Base-by-base conservation (phyloP, 164 flowering plant genomes). In the Euptelea pleiosperma region DNA sequence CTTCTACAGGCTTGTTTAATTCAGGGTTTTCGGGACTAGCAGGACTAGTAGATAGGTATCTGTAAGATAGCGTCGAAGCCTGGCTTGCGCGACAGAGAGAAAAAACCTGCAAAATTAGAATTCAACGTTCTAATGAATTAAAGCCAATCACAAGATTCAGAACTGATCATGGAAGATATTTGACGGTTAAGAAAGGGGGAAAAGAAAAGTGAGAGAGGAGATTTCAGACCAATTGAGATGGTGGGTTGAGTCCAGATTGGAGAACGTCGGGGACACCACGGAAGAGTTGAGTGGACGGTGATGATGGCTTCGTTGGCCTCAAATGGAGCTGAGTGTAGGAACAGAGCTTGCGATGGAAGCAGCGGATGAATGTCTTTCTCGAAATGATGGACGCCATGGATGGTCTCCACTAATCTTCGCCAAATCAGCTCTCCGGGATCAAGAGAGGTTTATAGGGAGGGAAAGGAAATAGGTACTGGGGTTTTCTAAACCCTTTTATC, bases 341-440 rank as follows among this genome's bases (percentile, higher is more conserved):
- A 25, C 34, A 33, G 28, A 68, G 21, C 8, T 16, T 58, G 15
- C 63, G 67, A 62, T 14, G 21, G 28, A 68, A 28, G 67, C n/a
- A 44, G 0, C 67, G 56, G 18, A 36, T 10, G 29, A 24, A 37
- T 8, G 33, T 22, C 15, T 52, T 53, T 41, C 60, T 45, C 8
- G 44, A 43, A 1, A 60, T 24, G 31, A 36, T 31, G 12, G 66
- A 67, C 16, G 70, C 62, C 65, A 67, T 61, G 29, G 30, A n/a
- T n/a, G n/a, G n/a, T n/a, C n/a, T n/a, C n/a, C n/a, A n/a, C n/a
- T n/a, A n/a, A n/a, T n/a, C n/a, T n/a, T n/a, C n/a, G n/a, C n/a
- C n/a, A n/a, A n/a, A n/a, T n/a, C n/a, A n/a, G n/a, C n/a, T n/a
- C n/a, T n/a, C n/a, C n/a, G n/a, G n/a, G n/a, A n/a, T n/a, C n/a